These are phyloP conservation scores for Phytophthora pseudosyringae DNA, from an alignment of 352 stramenopile species.

Conservation along the genomic window DNA sequence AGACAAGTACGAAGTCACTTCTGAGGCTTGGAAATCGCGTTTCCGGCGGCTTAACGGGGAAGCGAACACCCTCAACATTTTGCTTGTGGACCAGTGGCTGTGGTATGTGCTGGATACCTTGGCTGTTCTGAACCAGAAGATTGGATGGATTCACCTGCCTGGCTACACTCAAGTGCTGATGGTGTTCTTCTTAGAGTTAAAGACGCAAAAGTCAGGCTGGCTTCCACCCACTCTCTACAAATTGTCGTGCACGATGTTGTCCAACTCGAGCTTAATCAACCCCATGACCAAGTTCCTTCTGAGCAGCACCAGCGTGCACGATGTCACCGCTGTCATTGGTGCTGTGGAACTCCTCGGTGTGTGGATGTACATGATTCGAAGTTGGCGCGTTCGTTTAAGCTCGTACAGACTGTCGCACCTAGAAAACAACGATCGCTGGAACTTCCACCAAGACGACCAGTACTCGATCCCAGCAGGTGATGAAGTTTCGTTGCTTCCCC, in stretches of 20 bases:
- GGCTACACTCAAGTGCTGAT: conserved; percentile 89
- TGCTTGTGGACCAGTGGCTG: conserved; percentile 88
- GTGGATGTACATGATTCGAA: conserved; percentile 94
- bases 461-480: conserved; percentile 89
- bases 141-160: conserved; percentile 85
- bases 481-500: conserved; percentile 84
- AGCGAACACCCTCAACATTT: conserved; percentile 89
- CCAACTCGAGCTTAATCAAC: conserved; percentile 89
- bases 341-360: conserved; percentile 87
- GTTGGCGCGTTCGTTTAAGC: conserved; percentile 85
- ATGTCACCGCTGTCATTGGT: conserved; percentile 87
- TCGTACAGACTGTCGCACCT: conserved; percentile 89
- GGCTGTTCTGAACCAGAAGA: conserved; percentile 91
- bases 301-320: conserved; percentile 87
- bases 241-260: conserved; percentile 90
- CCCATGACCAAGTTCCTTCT: conserved; percentile 91
- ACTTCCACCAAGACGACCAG: conserved; percentile 91
- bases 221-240: conserved; percentile 89
- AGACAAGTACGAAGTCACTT: conserved; percentile 91
- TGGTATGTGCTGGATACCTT: conserved; percentile 91
- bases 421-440: conserved; percentile 92
- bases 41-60: conserved; percentile 84
- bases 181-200: conserved; percentile 91
- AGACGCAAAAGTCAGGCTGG: conserved; percentile 89
- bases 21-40: conserved; percentile 81